phyloP scores from a whole-genome alignment of 495 filamentous ascomycete genomes.

The Aspergillus baeticus region DNA sequence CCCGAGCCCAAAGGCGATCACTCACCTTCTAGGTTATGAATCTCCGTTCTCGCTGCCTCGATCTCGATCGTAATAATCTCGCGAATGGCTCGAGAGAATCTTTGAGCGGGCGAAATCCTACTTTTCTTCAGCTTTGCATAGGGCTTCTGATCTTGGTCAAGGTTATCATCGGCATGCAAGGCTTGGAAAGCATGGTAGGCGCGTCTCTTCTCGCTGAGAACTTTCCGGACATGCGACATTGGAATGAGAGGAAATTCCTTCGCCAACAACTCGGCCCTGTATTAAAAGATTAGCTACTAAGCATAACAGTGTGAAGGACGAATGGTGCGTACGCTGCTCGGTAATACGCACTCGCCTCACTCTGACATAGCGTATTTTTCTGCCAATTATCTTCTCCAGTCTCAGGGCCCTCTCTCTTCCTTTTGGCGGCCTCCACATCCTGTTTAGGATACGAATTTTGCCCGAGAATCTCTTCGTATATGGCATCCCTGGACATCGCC shows the following conservation, averaged over 20 bases:
- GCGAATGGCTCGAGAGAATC: not conserved
- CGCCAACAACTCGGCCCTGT: slow-evolving; percentile 6
- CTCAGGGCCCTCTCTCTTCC: slow-evolving; percentile 31
- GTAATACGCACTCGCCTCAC: not conserved
- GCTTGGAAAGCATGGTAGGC: slow-evolving; percentile 18
- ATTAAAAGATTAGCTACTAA: not conserved
- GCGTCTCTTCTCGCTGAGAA: slow-evolving; percentile 12
- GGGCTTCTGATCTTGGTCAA: not conserved
- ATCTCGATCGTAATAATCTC: slow-evolving; percentile 27
- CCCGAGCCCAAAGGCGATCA: not conserved
- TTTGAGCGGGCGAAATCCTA: not conserved
- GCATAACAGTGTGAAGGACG: not conserved
- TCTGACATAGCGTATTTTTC: slow-evolving; percentile 11
- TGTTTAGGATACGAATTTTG: slow-evolving; percentile 48
- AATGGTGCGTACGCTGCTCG: slow-evolving; percentile 12
- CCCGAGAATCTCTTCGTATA: slow-evolving; percentile 46
- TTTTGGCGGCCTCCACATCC: slow-evolving; percentile 41
- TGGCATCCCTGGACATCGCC: slow-evolving; percentile 6
- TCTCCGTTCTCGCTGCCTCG: slow-evolving; percentile 27
- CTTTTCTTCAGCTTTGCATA: slow-evolving; percentile 2
- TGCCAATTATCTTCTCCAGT: slow-evolving; percentile 32
- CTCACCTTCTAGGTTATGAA: slow-evolving; percentile 11
- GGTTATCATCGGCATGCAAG: slow-evolving; percentile 12
- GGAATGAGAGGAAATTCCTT: slow-evolving; percentile 18
- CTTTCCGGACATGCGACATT: slow-evolving; percentile 11